Conservation (phyloP, 1,139 yeast species). For the Debaryomyces robertsiae region DNA sequence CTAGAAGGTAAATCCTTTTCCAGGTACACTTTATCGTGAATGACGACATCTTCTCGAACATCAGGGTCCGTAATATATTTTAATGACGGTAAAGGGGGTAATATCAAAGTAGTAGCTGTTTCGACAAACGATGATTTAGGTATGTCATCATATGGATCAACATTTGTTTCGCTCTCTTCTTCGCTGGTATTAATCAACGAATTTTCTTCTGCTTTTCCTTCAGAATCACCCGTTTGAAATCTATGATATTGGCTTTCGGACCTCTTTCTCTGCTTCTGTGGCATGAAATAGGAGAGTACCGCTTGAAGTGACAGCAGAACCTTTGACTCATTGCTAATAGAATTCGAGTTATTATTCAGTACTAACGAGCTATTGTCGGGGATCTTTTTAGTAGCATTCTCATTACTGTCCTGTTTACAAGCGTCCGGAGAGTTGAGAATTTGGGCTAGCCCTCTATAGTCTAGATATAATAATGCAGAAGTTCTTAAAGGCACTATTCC, state of each 20-base stretch:
- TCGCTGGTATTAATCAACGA: conserved; percentile 5
- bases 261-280: conserved; percentile 40
- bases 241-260: conserved; percentile 29
- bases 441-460: conserved; percentile 46
- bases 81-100: conserved; percentile 85
- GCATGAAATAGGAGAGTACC: conserved; percentile 46
- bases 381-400: conserved; percentile 19
- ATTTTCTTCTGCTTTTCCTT: conserved; percentile 9
- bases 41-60: conserved; percentile 36
- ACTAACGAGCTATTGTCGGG: conserved; percentile 21
- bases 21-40: conserved; percentile 44
- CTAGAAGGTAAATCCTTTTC: conserved; percentile 37
- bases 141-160: conserved; percentile 27
- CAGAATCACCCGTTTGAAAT: conserved; percentile 30
- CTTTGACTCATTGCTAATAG: conserved; percentile 18
- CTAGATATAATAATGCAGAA: conserved; percentile 76
- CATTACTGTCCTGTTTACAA: conserved; percentile 10
- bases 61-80: conserved; percentile 68
- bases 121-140: conserved; percentile 82
- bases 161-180: conserved; percentile 17
- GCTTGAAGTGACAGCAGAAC: conserved; percentile 48
- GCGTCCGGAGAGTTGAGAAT: conserved; percentile 33
- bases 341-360: conserved; percentile 16
- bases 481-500: conserved; percentile 95
- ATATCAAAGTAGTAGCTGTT: conserved; percentile 73